phyloP scores from a whole-genome alignment of 2,329 filamentous ascomycete genomes.

The Epichloe hybrida region DNA sequence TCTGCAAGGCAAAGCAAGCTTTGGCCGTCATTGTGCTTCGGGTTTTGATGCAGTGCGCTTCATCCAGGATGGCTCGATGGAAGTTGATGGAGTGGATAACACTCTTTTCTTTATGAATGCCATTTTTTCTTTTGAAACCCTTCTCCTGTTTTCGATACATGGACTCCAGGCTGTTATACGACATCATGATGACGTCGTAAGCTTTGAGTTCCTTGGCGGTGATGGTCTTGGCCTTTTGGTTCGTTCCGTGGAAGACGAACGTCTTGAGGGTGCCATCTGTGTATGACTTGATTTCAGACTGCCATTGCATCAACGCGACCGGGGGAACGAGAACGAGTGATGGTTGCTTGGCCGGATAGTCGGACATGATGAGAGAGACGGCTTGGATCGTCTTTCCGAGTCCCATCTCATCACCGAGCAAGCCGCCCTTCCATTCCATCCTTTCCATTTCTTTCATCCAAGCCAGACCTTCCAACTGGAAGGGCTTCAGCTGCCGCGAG shows the following conservation, averaged over 20 bases:
- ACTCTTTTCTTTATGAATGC: constrained; percentile 66
- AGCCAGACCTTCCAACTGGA: constrained; percentile 82
- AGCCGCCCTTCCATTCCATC: constrained; percentile 71
- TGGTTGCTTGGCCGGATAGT: constrained; percentile 72
- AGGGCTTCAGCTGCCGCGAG: constrained; percentile 73
- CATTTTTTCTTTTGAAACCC: constrained; percentile 70
- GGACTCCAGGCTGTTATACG: constrained; percentile 84
- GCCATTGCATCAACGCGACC: constrained; percentile 94
- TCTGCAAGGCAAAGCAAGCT: constrained; percentile 83
- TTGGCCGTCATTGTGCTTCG: constrained; percentile 84
- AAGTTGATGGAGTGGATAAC: constrained; percentile 76
- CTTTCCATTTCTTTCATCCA: constrained; percentile 93
- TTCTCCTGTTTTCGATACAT: constrained; percentile 87
- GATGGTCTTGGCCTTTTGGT: constrained; percentile 67
- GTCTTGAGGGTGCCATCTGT: constrained; percentile 85
- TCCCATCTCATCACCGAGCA: constrained; percentile 96
- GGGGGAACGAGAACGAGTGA: constrained; percentile 89
- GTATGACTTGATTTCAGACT: constrained; percentile 63
- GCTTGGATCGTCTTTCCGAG: constrained; percentile 98
- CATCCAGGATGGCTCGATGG: constrained; percentile 85
- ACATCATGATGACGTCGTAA: constrained; percentile 93
- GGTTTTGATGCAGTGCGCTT: constrained; percentile 89
- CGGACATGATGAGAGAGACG: constrained; percentile 95
- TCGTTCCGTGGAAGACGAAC: constrained; percentile 79
- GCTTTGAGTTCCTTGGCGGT: constrained; percentile 61